Base-by-base conservation (phyloP, 768 basidiomycete species). In the Suillus hirtellus region DNA sequence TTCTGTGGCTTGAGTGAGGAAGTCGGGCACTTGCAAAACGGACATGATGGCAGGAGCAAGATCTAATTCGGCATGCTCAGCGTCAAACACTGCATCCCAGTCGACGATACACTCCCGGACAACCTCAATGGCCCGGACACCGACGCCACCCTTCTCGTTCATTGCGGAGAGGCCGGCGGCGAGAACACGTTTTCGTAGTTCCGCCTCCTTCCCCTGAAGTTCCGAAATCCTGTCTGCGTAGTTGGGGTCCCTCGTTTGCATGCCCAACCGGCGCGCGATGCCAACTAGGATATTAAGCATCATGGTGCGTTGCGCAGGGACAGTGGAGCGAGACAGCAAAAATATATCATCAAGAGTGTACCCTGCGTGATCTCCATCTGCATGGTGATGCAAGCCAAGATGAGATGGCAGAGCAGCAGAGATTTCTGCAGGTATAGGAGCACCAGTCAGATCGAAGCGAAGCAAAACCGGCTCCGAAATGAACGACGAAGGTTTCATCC, bases 261-360 rank as follows among this genome's bases (percentile, higher is more conserved):
- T 50, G 7, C 73, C 65, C 3, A 76, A 60, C 42, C 74, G 72
- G 27, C 77, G 77, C 5, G 84, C 79, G 55, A 95, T 84, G 37
- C 82, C 81, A 0, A 82, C 81, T 1, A 96, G 75, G 2, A 96
- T 80, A 7, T 86, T 84, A 19, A 96, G 78, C 89, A 96, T 95
- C 0, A 86, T 85, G 5, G 89, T 86, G 40, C 95, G 82, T 71
- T 98, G 95, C 6, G 90, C 89, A 14, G 88, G 86, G 0, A 95
- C 89, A 2, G 88, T 93, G 0, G 93, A 95, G 44, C 92, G 79
- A 4, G 88, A 86, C 10, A 96, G 81, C 46, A 91, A 77, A 52
- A 96, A 88, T 4, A 96, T 80, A 64, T 96, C 95, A 50, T 93
- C 88, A 1, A 96, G 78, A 0, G 93, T 95, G 75, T 97, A 97